Conservation (phyloP, 495 filamentous ascomycete species). For the Astrothelium macrocarpum region DNA sequence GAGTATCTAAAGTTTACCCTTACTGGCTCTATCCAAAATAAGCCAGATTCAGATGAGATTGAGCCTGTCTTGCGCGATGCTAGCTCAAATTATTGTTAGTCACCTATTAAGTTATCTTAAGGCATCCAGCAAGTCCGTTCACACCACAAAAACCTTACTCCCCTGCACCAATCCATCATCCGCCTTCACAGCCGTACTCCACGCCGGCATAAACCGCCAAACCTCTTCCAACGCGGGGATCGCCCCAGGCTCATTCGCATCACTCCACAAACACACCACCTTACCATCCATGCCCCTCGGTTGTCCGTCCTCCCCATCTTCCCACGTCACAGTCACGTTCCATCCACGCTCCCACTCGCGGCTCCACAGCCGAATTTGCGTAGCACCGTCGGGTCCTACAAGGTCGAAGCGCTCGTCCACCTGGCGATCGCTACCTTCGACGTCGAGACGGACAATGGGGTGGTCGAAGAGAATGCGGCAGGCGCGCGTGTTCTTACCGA, state of each 20-base stretch:
- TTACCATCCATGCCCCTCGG: constrained; percentile 50
- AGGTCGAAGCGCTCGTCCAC: constrained; percentile 47
- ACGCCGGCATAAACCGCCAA: constrained; percentile 60
- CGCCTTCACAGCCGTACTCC: constrained; percentile 67
- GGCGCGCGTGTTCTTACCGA: constrained; percentile 56
- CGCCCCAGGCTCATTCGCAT: constrained; percentile 57
- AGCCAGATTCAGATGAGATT: too few relatives aligned
- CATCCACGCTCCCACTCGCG: constrained; percentile 64
- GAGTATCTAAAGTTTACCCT: too few relatives aligned
- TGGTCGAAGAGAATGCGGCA: constrained; percentile 58
- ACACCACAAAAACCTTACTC: constrained; percentile 46
- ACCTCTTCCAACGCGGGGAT: constrained; percentile 87
- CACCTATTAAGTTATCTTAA: too few relatives aligned
- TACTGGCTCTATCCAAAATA: too few relatives aligned
- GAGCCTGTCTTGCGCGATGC: too few relatives aligned
- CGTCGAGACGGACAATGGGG: constrained; percentile 51
- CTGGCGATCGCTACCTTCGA: constrained; percentile 38
- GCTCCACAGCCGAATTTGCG: constrained; percentile 60
- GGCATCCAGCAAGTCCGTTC: constrained; percentile 10
- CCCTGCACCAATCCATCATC: constrained; percentile 77
- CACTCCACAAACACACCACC: constrained; percentile 80
- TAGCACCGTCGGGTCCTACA: constrained; percentile 42
- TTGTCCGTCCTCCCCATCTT: constrained; percentile 30
- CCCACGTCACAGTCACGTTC: constrained; percentile 67
- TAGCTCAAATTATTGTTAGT: too few relatives aligned